Base-by-base conservation (phyloP, 192 early-diverging fungal genomes). In the Mortierella claussenii region DNA sequence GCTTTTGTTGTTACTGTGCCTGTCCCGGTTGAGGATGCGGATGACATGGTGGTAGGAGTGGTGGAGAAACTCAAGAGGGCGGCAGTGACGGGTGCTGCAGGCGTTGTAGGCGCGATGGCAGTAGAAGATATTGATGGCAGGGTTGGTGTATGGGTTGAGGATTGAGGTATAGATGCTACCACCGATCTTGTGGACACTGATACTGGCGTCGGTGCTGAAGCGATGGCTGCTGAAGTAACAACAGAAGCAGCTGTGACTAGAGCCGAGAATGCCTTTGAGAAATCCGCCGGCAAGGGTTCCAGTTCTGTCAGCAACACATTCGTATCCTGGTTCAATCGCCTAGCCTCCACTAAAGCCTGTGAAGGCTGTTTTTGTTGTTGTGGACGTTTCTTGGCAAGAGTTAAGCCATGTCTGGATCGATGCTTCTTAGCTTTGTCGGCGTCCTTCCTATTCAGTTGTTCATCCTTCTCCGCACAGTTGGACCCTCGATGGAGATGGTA, bases 261-360 rank as follows among this genome's bases (percentile, higher is more conserved):
- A n/a, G 34, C 31, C 17, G 56, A 15, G 28, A 54, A 66, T 17
- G 70, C 73, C 2, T 37, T 26, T 2, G 44, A 20, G 57, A 62
- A 67, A 13, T 61, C 59, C n/a, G 10, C 18, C 11, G 73, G 64
- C 24, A 76, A 36, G 0, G 73, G 73, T 17, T 53, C 34, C 40
- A 76, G 2, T 18, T 76, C 64, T 28, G 54, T 61, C 0, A 67
- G 1, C 1, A 76, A 47, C 18, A 55, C 26, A 28, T 76, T 67
- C 18, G 73, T 52, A 24, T 76, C 65, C 9, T 17, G 24, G 40
- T 57, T 57, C 1, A 21, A 32, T 24, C 54, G 32, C 17, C 53
- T 50, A 0, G 73, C 73, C 13, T 76, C 73, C 18, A 30, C 31
- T 13, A 76, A 43, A 2, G 57, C 53, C 5, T 34, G 44, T 13